Evolutionary conservation across 331 rosid genomes (phyloP), one percentile per base, ranked within the genome.

Genomic region (Rhamnella rubrinervis): DNA sequence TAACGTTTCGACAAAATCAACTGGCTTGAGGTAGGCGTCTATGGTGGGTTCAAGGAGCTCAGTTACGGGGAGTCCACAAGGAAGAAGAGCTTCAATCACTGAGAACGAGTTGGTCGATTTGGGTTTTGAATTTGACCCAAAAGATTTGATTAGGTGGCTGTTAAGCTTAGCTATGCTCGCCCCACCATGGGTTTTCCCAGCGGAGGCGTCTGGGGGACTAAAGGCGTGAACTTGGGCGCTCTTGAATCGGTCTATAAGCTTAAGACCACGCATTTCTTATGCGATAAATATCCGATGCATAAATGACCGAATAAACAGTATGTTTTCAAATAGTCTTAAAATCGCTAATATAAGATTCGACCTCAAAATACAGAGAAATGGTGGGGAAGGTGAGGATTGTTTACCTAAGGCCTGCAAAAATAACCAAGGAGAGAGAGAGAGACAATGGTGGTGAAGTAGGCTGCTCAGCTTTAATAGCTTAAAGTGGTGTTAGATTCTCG

Each of bases 211-310:
- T 31, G 82, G 66, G 41, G 96, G 87, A 75, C 61, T 83, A 23
- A 88, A 68, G 28, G 91, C 96, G 18, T 91, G 91, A 60, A 91
- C 91, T 78, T 91, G 97, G 38, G 81, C 75, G 71, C 85, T 83
- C 73, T 82, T 91, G 77, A 88, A 85, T 51, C 85, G 83, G 58
- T 91, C 97, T 59, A 55, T 66, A 55, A 91, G 61, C 86, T 85
- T 88, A 71, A 86, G 57, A 44, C 78, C 87, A 51, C 85, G 85
- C 97, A 91, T 91, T 63, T 82, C 71, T 76, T 20, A 47, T 25
- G 46, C 46, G 46, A n/a, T 59, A 61, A 58, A 41, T 39, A 73
- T 72, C 67, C 18, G 61, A 62, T 20, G 52, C 72, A 63, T 60
- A 60, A 37, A 7, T 61, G 50, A 17, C 25, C 14, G 49, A 31